These are phyloP conservation scores for Kwoniella shandongensis DNA, from an alignment of 768 basidiomycete species.

Conservation along the genomic window DNA sequence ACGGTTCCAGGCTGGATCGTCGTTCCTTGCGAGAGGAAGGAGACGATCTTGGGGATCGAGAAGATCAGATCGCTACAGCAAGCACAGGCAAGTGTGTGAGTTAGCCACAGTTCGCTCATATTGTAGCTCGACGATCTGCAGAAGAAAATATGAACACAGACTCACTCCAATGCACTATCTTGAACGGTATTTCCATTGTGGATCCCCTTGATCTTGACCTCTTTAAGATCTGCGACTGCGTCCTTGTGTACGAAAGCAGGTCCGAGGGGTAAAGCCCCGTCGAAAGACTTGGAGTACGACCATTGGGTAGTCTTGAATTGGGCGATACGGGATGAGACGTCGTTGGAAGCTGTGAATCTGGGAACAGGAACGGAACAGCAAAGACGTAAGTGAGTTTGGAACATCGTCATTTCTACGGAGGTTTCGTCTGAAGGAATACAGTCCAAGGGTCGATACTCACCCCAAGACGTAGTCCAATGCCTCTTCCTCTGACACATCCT, in stretches of 20 bases:
- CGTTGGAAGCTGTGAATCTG: slow-evolving; percentile 56
- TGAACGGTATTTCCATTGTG: slow-evolving; percentile 71
- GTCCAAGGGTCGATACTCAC: slow-evolving; percentile 53
- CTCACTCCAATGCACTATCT: slow-evolving; percentile 75
- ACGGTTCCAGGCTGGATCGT: slow-evolving; percentile 53
- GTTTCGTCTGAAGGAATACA: too few relatives aligned
- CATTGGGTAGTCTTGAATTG: slow-evolving; percentile 81
- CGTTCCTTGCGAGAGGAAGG: slow-evolving; percentile 54
- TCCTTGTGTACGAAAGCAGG: slow-evolving; percentile 73
- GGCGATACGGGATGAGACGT: slow-evolving; percentile 75
- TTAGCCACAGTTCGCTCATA: neutral
- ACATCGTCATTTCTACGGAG: too few relatives aligned
- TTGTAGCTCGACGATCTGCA: neutral
- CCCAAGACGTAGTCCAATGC: slow-evolving; percentile 83
- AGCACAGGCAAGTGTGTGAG: slow-evolving; percentile 5
- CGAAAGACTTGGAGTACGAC: slow-evolving; percentile 84
- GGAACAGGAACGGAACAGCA: neutral
- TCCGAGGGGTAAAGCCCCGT: slow-evolving; percentile 69
- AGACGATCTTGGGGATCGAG: slow-evolving; percentile 66
- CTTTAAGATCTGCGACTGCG: slow-evolving; percentile 67
- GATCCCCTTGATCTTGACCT: slow-evolving; percentile 62
- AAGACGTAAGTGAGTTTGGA: neutral
- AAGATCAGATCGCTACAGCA: slow-evolving; percentile 72
- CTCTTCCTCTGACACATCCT: slow-evolving; percentile 73
- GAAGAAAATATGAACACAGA: slow-evolving; percentile 16